Base-by-base conservation (phyloP, 179 eudicot genomes). In the Sideroxylon spinosum region DNA sequence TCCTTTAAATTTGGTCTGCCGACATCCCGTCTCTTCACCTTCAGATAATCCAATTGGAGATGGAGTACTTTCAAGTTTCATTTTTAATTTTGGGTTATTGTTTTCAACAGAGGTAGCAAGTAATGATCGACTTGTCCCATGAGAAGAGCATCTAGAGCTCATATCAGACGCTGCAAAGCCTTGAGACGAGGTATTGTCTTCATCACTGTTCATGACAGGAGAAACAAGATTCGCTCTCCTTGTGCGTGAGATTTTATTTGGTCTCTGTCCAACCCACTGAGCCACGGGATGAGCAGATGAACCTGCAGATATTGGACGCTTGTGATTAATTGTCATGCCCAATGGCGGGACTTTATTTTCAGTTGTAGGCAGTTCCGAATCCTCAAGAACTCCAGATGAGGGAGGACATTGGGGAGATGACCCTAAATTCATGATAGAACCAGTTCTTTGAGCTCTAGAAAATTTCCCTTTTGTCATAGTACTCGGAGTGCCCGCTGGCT, bases 231-330 rank as follows among this genome's bases (percentile, higher is more conserved):
- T 88, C 71, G 87, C 74, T 81, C 90, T 86, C 81, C 88, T 82
- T 73, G 85, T 82, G 77, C 90, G 90, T 48, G 90, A 86, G 59
- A 84, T 88, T 63, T 87, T 88, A 53, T 84, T 88, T 29, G 87
- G 88, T 64, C 90, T 86, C 71, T 88, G 88, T 64, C 90, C 85
- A 22, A 63, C 87, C 90, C 90, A 88, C 28, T 88, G 88, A 56
- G 90, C 84, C 87, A 88, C 83, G 50, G 85, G 79, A 59, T 85
- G 82, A 25, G 88, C 74, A 69, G 86, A 78, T 60, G 64, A n/a
- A 28, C 82, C 88, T 22, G 79, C 63, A 55, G 90, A 84, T n/a
- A 81, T 76, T 13, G 85, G 83, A 37, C 88, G 87, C 73, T 88
- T 88, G 73, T 84, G 87, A 82, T 84, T 86, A 77, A 82, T 86